Conservation (phyloP, 805 yeast species). For the Yarrowia hollandica region DNA sequence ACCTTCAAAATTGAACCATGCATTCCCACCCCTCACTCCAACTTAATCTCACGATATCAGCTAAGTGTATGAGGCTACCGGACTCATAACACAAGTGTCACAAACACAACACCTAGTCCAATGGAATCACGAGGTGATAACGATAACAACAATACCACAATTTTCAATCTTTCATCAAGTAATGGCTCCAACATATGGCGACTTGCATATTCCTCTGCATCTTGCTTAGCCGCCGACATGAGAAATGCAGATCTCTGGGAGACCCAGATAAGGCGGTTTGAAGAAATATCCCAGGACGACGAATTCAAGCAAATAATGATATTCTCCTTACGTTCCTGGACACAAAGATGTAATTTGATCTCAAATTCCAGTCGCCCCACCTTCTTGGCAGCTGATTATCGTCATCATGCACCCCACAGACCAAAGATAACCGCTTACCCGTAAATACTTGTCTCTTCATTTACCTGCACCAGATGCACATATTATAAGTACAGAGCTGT, state of each 20-base stretch:
- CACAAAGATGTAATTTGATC: not conserved
- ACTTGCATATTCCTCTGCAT: not conserved
- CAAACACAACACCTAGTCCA: too few species aligned
- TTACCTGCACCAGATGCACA: not conserved
- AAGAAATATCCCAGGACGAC: too few species aligned
- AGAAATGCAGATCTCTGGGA: not conserved
- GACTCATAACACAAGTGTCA: not conserved
- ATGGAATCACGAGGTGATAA: not conserved
- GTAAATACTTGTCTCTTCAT: not conserved
- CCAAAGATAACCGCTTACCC: constrained; percentile 17
- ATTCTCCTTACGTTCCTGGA: not conserved
- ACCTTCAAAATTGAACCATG: too few species aligned
- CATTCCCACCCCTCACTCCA: not conserved
- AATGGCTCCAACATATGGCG: not conserved
- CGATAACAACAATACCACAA: not conserved
- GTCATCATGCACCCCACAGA: constrained; percentile 12
- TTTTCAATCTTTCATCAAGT: not conserved
- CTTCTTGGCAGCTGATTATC: not conserved
- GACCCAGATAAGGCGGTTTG: not conserved
- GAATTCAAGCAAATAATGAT: not conserved
- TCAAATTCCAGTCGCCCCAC: not conserved
- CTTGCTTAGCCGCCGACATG: constrained; percentile 7
- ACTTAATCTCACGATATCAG: not conserved
- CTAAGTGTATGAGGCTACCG: not conserved
- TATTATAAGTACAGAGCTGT: not conserved